These are phyloP conservation scores for Pleurotus sapidus DNA, from an alignment of 768 basidiomycete genomes.

Conservation along the genomic window DNA sequence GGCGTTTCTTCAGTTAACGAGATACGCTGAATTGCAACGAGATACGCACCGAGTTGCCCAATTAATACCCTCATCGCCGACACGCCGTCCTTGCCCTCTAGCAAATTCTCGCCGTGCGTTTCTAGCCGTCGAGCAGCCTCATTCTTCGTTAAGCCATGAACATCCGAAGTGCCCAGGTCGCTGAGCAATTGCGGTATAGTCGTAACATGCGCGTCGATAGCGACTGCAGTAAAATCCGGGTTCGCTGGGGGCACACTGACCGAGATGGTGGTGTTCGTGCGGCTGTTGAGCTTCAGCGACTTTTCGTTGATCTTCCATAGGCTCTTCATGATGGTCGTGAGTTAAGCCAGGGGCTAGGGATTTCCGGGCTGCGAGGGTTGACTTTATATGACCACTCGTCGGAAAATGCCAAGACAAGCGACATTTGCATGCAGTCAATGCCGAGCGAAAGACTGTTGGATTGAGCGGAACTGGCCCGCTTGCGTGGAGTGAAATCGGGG, in stretches of 20 bases:
- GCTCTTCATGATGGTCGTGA: constrained; percentile 5
- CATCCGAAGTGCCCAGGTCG: constrained; percentile 6
- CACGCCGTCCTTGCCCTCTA: constrained; percentile 2
- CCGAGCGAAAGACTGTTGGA: constrained; percentile 6
- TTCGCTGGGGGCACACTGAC: background rate
- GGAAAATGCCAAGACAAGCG: constrained; percentile 4
- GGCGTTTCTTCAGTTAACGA: background rate
- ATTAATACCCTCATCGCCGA: constrained; percentile 1
- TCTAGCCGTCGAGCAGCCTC: constrained; percentile 2
- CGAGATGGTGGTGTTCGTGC: constrained; percentile 4
- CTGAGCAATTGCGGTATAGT: constrained; percentile 1
- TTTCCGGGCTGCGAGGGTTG: background rate
- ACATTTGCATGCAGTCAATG: background rate
- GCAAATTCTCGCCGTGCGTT: constrained; percentile 2
- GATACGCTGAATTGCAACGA: background rate
- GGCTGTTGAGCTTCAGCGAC: constrained; percentile 2
- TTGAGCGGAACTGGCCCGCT: constrained; percentile 2
- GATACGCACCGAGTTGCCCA: constrained; percentile 1
- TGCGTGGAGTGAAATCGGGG: constrained; percentile 1
- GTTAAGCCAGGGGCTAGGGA: background rate
- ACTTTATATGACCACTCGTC: constrained; percentile 2
- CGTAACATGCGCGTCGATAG: background rate
- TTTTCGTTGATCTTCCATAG: constrained; percentile 7
- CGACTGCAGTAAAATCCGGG: constrained; percentile 5
- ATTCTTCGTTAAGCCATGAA: constrained; percentile 9